Base-by-base conservation (phyloP, 2,329 filamentous ascomycete species). In the Claviceps lovelessii region DNA sequence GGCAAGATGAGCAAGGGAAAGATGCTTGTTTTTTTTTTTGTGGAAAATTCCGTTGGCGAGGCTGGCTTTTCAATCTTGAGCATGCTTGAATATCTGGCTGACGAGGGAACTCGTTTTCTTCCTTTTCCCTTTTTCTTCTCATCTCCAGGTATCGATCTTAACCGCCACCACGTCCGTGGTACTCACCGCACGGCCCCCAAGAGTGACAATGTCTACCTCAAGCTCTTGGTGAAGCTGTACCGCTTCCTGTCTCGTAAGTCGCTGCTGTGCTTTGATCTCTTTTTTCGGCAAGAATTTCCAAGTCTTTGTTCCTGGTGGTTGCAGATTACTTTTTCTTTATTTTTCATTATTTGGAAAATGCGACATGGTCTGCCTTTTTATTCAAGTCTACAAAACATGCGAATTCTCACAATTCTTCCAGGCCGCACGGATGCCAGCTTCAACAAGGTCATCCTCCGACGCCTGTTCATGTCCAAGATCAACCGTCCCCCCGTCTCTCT, bases 361-460 rank as follows among this genome's bases (percentile, higher is more conserved):
- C 37, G 5, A 42, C 9, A 13, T 39, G 11, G 11, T 17, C 23
- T 19, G 28, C 7, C 31, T 29, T 15, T 51, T 17, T 17, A n/a
- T 51, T 11, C 28, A 8, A 19, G 28, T n/a, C 15, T 17, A 19
- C 31, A 28, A 37, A 42, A 7, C n/a, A 3, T 39, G 19, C 33
- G 3, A 44, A 61, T 44, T 59, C 60, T 53, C 51, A 51, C 29
- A 8, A 4, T 3, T 47, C 5, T 54, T 42, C 1, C 67, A 94
- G 88, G 90, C 77, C 90, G 93, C 72, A 98, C 93, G 72, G 93
- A 97, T 75, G 83, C 89, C 63, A 83, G 82, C 78, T 98, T 98
- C 88, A 98, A 98, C 87, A 94, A 95, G 82, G 88, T 93, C 69
- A 84, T 98, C 71, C 88, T 98, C 69, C 90, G 91, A 74, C 88